These are phyloP conservation scores for Candida broadrunensis DNA, from an alignment of 805 yeast genomes.

Conservation along the genomic window DNA sequence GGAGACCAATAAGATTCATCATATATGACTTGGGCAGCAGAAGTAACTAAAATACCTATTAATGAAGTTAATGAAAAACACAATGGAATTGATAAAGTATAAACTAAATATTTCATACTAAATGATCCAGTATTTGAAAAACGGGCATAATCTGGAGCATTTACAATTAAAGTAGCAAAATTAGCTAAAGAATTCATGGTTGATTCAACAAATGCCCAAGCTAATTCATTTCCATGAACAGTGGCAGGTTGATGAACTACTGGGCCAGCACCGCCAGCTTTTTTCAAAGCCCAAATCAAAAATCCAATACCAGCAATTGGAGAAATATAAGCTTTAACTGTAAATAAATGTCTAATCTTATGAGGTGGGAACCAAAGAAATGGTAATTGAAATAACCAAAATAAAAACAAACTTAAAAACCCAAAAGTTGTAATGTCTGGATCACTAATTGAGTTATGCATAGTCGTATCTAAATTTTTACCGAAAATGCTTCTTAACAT, in stretches of 20 bases:
- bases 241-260: constrained; percentile 52
- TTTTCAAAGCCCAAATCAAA: constrained; percentile 77
- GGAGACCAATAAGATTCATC: constrained; percentile 83
- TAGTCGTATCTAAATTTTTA: constrained; percentile 54
- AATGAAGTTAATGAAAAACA: constrained; percentile 78
- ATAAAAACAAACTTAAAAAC: constrained; percentile 74
- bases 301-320: constrained; percentile 85
- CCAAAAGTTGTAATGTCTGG: constrained; percentile 69
- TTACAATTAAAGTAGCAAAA: constrained; percentile 84
- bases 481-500: constrained; percentile 79
- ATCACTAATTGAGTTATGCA: constrained; percentile 58
- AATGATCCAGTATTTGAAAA: constrained; percentile 55
- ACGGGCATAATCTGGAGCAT: constrained; percentile 88
- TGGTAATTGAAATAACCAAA: constrained; percentile 79
- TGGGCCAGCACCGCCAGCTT: constrained; percentile 78
- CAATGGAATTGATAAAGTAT: constrained; percentile 66
- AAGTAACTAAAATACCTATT: constrained; percentile 80
- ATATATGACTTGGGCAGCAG: constrained; percentile 68
- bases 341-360: constrained; percentile 76
- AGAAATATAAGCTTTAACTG: constrained; percentile 72
- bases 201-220: constrained; percentile 80
- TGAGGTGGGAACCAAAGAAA: constrained; percentile 82
- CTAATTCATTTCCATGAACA: constrained; percentile 59
- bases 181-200: constrained; percentile 80
- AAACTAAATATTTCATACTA: constrained; percentile 37